These are phyloP conservation scores for Apophysomyces ossiformis DNA, from an alignment of 371 early-diverging fungal genomes.

Conservation along the genomic window DNA sequence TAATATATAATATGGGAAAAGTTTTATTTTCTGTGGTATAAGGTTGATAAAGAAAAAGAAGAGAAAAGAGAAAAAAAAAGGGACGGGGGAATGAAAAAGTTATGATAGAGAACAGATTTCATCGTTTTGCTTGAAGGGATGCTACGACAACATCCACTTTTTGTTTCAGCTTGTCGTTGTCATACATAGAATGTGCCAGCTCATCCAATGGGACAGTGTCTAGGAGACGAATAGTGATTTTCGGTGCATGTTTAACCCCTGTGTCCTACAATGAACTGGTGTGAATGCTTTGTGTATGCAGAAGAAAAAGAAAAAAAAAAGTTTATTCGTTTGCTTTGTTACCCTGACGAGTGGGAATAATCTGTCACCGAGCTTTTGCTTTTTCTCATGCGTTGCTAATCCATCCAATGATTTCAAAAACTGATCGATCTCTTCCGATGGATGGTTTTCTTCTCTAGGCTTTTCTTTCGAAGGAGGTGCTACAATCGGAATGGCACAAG, in stretches of 20 bases:
- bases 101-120: slow-evolving; percentile 1
- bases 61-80: not conserved
- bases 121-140: not conserved
- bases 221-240: slow-evolving; percentile 52
- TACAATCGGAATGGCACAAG: slow-evolving; percentile 29
- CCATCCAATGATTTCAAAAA: slow-evolving; percentile 36
- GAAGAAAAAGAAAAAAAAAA: too few relatives aligned
- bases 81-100: not conserved
- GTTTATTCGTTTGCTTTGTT: not conserved
- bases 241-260: slow-evolving; percentile 33
- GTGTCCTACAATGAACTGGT: slow-evolving; percentile 4
- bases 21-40: slow-evolving; percentile 9
- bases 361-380: slow-evolving; percentile 45
- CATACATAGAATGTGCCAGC: slow-evolving; percentile 52
- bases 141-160: slow-evolving; percentile 38
- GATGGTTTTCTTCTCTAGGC: not conserved
- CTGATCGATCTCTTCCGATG: slow-evolving; percentile 29
- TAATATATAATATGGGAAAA: not conserved
- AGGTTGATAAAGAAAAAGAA: slow-evolving; percentile 13
- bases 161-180: slow-evolving; percentile 37
- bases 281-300: not conserved
- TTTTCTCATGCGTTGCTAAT: slow-evolving; percentile 33
- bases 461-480: slow-evolving; percentile 11
- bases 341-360: slow-evolving; percentile 50
- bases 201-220: slow-evolving; percentile 50